Percentiles rank a stretch among this genome's conserved stretches.
These are phyloP conservation scores for Saccharomycopsis lassenensis DNA, from an alignment of 805 yeast genomes.

Conservation along the genomic window DNA sequence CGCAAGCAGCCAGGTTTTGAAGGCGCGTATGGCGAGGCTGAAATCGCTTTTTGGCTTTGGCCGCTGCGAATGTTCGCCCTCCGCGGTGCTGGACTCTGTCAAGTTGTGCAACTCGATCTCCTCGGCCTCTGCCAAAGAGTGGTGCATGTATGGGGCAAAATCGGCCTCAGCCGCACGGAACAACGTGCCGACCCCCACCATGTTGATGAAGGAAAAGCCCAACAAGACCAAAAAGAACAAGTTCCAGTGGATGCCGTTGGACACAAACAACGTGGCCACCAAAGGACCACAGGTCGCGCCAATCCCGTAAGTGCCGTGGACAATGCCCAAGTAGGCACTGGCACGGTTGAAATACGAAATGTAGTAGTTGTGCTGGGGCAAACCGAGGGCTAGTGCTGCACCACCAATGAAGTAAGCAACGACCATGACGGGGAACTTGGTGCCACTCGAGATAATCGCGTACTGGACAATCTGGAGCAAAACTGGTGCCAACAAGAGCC, in stretches of 20 bases:
- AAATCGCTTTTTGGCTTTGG: constrained; percentile 11
- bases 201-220: constrained; percentile 29
- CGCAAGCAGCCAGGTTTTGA: constrained; percentile 42
- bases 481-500: constrained; percentile 31
- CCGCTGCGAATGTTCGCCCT: constrained; percentile 1
- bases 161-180: constrained; percentile 39
- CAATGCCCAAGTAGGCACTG: constrained; percentile 39
- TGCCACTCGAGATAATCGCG: constrained; percentile 36
- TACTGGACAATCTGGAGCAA: constrained; percentile 30
- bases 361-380: constrained; percentile 43
- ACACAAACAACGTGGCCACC: constrained; percentile 43
- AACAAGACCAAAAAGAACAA: constrained; percentile 42
- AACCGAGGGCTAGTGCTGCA: constrained; percentile 37
- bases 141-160: constrained; percentile 23
- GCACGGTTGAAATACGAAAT: constrained; percentile 36
- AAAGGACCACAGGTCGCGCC: constrained; percentile 58
- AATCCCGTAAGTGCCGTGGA: constrained; percentile 52
- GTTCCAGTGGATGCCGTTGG: constrained; percentile 42
- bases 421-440: constrained; percentile 37
- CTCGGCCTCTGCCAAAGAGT: constrained; percentile 7
- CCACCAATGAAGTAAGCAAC: constrained; percentile 49
- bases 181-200: constrained; percentile 27
- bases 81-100: not conserved
- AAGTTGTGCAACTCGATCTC: constrained; percentile 4
- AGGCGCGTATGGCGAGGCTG: constrained; percentile 28